Evolutionary conservation across 306 rosid genomes (phyloP), one percentile per base, ranked within the genome.

Genomic region (Pyrus communis): DNA sequence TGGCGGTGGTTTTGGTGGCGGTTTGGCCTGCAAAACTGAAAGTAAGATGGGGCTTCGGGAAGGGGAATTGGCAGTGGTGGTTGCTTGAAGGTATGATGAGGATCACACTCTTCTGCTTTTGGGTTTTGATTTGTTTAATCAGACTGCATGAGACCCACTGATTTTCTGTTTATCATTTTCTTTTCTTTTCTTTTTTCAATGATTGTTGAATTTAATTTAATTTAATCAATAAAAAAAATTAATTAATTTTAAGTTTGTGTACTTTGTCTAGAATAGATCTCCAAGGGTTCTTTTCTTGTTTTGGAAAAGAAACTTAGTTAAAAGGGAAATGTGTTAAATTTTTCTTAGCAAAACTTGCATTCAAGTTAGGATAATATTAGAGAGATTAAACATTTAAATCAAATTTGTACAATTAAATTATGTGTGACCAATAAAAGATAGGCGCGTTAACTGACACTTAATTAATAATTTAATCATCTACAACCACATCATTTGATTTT

Each of bases 31-130:
- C 12, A 35, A 72, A 33, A 55, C 66, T 71, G 23, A 18, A 38
- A 49, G 4, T 46, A 1, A 33, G 75, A 72, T 72, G 65, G 52
- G 33, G 51, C 17, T 72, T 72, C 33, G 76, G 66, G 66, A 35
- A 35, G 45, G 45, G 45, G 45, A 42, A 42, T 12, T 11, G 75
- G 49, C 19, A 11, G 40, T 15, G 28, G 43, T 8, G 7, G 40
- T 15, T 30, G 43, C 52, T 55, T 61, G 9, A 72, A 43, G 74
- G 23, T 25, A 52, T 54, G 75, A 71, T 52, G 64, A 54, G 30
- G 31, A 71, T 30, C 46, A 71, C 75, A 3, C 64, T 52, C 43
- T 2, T 63, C 7, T 30, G 22, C 68, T 63, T 30, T 28, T 42
- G 58, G 11, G 35, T 13, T 61, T 49, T 5, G 49, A 4, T 21